Evolutionary conservation across 2,329 filamentous ascomycete genomes (phyloP).

Genomic region (Metarhizium robertsii): DNA sequence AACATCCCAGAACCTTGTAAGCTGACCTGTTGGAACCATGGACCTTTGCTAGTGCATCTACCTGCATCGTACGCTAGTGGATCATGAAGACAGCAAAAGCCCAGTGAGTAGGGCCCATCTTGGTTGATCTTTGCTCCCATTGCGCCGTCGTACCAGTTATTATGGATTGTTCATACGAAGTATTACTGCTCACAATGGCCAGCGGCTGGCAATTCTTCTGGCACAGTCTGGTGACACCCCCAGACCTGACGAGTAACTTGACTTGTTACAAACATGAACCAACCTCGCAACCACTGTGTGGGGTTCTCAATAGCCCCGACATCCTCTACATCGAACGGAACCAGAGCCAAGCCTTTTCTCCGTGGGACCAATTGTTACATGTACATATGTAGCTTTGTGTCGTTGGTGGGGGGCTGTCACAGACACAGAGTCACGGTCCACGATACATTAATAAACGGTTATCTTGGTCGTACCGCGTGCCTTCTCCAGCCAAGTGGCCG

Average conservation of each 20-base stretch:
- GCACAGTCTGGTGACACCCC: neutral
- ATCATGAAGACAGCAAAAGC: neutral
- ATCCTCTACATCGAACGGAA: neutral
- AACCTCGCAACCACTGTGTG: neutral
- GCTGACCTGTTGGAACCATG: neutral
- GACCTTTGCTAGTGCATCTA: neutral
- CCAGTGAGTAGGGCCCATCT: neutral
- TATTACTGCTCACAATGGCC: neutral
- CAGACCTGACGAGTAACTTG: neutral
- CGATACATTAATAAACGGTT: neutral
- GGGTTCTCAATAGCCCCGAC: neutral
- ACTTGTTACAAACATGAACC: neutral
- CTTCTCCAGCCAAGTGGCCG: neutral
- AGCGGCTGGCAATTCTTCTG: neutral
- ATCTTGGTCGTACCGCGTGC: neutral
- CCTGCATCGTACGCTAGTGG: neutral
- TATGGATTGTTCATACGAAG: neutral
- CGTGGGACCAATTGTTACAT: neutral
- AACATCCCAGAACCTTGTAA: slow-evolving; percentile 10
- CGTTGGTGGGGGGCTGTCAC: neutral
- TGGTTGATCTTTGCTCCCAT: neutral
- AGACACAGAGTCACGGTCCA: neutral
- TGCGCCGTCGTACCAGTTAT: neutral
- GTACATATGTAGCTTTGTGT: neutral
- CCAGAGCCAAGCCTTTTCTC: neutral